Base-by-base conservation (phyloP, 345 rosid genomes). In the Sisymbrium irio region DNA sequence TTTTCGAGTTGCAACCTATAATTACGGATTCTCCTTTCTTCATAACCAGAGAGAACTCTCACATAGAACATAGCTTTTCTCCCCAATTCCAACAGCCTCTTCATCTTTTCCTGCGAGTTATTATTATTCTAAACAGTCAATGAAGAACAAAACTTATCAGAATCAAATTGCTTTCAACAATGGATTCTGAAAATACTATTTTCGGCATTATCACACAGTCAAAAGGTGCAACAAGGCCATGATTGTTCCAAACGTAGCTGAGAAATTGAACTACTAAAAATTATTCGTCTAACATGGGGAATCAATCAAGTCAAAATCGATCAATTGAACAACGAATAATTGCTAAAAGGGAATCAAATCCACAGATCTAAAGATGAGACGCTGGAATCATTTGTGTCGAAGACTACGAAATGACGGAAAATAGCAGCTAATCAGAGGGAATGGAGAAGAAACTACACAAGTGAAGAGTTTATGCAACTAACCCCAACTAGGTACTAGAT, bases 31-130 rank as follows among this genome's bases (percentile, higher is more conserved):
- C 85, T 79, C 45, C 91, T 79, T 76, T 92, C 97, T 80, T 92
- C 99, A 64, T 92, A 95, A 5, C 99, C 98, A 33, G 98, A 95
- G 67, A 95, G 90, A 41, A 92, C 94, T 82, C 92, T 90, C 15
- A 70, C 90, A 65, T 90, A 95, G 77, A 95, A 92, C 77, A 88
- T 32, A 11, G 92, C 96, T 70, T 82, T 86, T 74, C 92, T 87
- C 67, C 99, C 98, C 76, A 89, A 90, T 74, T 95, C 89, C 44
- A 90, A 12, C 32, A 95, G 74, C 83, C 83, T 95, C 25, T 82
- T 79, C 99, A 95, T 94, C 69, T 67, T 67, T 76, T 58, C 55
- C 69, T 58, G 33, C 78, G 28, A 27, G 28, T 27, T 27, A 27
- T 20, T 22, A 22, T 22, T 22, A 1, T 9, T 2, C 37, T 8